Percentiles rank a stretch among this genome's conserved stretches.
These are phyloP conservation scores for Quercus wislizeni DNA, from an alignment of 306 rosid genomes.

Conservation along the genomic window DNA sequence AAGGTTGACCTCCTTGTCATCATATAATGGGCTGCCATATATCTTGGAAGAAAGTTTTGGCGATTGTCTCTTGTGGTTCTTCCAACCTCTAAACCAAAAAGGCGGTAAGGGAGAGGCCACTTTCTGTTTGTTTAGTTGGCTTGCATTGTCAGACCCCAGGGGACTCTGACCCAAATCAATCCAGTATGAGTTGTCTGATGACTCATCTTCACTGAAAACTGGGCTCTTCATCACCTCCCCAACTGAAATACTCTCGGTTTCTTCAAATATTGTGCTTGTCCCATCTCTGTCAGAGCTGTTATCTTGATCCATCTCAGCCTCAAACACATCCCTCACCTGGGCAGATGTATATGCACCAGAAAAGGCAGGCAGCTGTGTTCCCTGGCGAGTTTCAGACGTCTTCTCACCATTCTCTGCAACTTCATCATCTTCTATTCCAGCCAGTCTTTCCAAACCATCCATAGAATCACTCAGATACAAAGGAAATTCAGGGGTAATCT, in stretches of 20 bases:
- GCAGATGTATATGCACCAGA: conserved; percentile 89
- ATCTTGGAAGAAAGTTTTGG: conserved; percentile 67
- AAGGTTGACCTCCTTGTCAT: conserved; percentile 51
- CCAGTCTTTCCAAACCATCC: conserved; percentile 72
- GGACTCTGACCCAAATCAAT: conserved; percentile 99
- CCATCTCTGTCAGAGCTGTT: conserved; percentile 85
- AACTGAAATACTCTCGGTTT: conserved; percentile 76
- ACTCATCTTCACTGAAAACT: conserved; percentile 91
- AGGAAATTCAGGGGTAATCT: conserved; percentile 89
- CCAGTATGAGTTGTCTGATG: conserved; percentile 88
- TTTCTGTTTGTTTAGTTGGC: conserved; percentile 58
- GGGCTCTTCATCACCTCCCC: conserved; percentile 99
- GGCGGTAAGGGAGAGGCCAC: conserved; percentile 80
- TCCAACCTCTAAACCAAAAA: conserved; percentile 67
- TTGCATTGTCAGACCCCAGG: conserved; percentile 59
- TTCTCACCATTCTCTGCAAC: conserved; percentile 42
- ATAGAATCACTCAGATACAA: conserved; percentile 82
- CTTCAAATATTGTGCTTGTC: conserved; percentile 95
- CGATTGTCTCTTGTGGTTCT: conserved; percentile 52
- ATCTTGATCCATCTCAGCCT: conserved; percentile 89
- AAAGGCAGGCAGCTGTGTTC: conserved; percentile 81
- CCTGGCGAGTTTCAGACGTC: conserved; percentile 57
- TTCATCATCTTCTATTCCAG: conserved; percentile 64
- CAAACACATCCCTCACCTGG: conserved; percentile 91
- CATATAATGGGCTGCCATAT: conserved; percentile 75